Base-by-base conservation (phyloP, 495 filamentous ascomycete genomes). In the Eremomyces bilateralis region DNA sequence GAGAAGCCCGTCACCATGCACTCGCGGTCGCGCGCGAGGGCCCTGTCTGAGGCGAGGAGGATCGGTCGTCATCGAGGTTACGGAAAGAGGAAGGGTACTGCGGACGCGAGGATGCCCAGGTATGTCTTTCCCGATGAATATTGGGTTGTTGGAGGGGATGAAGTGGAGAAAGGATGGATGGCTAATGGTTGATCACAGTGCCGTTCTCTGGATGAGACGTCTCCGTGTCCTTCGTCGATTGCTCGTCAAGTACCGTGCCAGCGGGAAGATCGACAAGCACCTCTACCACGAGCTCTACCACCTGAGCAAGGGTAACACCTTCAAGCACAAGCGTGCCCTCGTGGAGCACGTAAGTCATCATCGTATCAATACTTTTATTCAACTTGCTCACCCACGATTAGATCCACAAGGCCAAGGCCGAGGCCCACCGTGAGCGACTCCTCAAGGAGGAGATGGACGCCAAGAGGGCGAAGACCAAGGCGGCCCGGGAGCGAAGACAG, bases 21-120 rank as follows among this genome's bases (percentile, higher is more conserved):
- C 76, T 95, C 90, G 46, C 80, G 90, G 59, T 71, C 79, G 43
- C 77, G 90, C 49, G 85, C 88, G 54, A 79, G 88, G 49, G 80
- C 81, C 57, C 67, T 95, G 56, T 81, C 72, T 57, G 76, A 74
- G 41, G 80, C 88, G 56, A 73, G 83, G 61, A 67, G 84, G 45
- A 78, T 82, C 54, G 88, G 88, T 49, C 72, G 88, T 66, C 88
- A 99, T 69, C 75, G 85, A 49, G 88, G 88, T 55, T 85, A 91
- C 64, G 88, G 88, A 76, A 99, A 99, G 81, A 79, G 88, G 61
- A 95, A 95, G 84, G 88, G 88, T 92, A 95, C 88, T 57, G 80
- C 81, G 60, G 82, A 99, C 59, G 85, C 88, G 59, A 80, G 88
- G 69, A 99, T 99, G 88, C 88, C 88, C 53, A 77, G 74, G 81